Base-by-base conservation (phyloP, 805 yeast genomes). In the Wickerhamomyces ciferrii region DNA sequence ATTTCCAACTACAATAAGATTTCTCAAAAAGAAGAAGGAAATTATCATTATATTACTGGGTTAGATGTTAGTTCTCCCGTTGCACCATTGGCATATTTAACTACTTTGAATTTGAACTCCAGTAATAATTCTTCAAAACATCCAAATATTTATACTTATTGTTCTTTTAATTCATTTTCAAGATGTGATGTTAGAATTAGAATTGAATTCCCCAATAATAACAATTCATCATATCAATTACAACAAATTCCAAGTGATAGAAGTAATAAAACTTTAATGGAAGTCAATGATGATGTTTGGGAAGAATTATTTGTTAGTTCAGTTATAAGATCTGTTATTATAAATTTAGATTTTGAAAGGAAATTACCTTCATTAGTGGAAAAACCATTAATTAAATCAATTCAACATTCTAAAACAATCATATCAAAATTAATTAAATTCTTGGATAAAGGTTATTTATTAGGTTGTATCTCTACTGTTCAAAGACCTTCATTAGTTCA, bases 121-220 rank as follows among this genome's bases (percentile, higher is more conserved):
- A 36, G 52, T 11, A 38, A 45, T 8, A 52, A 53, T 5, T 44
- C 56, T 10, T 40, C 48, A 17, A 60, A 59, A 21, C 60, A 58
- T 36, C 60, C 61, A 11, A 59, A 56, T 32, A 59, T 62, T 20
- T 61, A 65, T 20, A 81, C 88, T 0, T 81, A 73, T 52, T 84
- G 89, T 62, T 65, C 82, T 15, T 88, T 81, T 68, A 91, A 94
- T 63, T 74, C 84, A 18, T 87, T 94, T 57, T 35, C 44, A 2
- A 75, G 75, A 46, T 75, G 84, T 5, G 99, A 92, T 62, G 67
- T 91, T 36, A 72, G 97, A 19, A 79, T 89, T 54, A 62, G 81
- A 57, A 75, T 78, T 18, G 71, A 72, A 41, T 75, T 80, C 50
- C 84, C 86, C 0, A 79, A 78, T 11, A 46, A 66, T 0, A 62